Conservation (phyloP, 164 flowering plant species). For the Pachysandra terminalis region DNA sequence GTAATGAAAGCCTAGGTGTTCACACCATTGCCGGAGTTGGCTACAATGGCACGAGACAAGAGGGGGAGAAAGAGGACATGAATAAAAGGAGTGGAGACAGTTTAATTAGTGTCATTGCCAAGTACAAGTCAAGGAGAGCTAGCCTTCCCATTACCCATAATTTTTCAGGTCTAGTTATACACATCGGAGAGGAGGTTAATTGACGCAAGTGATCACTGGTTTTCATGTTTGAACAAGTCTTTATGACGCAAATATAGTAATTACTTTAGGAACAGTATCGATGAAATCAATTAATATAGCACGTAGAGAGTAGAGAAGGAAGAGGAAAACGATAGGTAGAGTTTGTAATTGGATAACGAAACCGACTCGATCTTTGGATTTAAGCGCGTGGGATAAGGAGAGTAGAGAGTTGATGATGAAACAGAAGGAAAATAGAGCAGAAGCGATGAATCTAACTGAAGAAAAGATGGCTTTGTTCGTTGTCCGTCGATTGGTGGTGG, state of each 20-base stretch:
- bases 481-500: too few species aligned
- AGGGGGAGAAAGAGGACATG: not conserved
- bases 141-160: too few species aligned
- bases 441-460: conserved; percentile 19
- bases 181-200: too few species aligned
- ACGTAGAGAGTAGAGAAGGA: conserved; percentile 50
- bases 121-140: too few species aligned
- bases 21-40: not conserved
- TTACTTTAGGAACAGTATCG: conserved; percentile 24
- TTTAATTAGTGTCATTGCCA: too few species aligned
- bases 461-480: conserved; percentile 17
- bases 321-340: conserved; percentile 48
- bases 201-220: too few species aligned
- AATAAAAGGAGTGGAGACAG: too few species aligned
- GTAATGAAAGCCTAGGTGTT: too few species aligned
- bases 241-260: too few species aligned
- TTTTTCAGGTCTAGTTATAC: too few species aligned
- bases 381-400: conserved; percentile 48
- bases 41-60: conserved; percentile 1
- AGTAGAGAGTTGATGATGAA: conserved; percentile 53
- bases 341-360: conserved; percentile 54
- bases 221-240: too few species aligned
- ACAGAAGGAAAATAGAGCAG: conserved; percentile 35
- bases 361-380: conserved; percentile 53
- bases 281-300: conserved; percentile 31